A percentile compares a stretch with the other conserved stretches of the same genome.
Conservation (phyloP, 192 early-diverging fungal species). For the Umbelopsis sp. region DNA sequence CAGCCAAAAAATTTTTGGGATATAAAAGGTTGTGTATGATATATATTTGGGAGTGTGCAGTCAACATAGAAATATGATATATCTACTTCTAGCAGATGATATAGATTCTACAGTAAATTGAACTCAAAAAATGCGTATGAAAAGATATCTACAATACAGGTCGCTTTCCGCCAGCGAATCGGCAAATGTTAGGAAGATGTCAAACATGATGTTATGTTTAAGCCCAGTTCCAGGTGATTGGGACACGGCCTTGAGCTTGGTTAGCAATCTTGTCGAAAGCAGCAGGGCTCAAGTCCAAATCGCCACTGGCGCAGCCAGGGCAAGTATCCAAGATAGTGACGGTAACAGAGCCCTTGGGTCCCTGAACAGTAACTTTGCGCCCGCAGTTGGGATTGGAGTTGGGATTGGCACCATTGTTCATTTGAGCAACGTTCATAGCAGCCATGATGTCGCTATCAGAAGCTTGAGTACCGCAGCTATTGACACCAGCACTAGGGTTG, state of each 20-base stretch:
- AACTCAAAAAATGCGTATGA: neutral
- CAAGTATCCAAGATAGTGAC: slow-evolving; percentile 55
- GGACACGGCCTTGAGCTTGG: slow-evolving; percentile 24
- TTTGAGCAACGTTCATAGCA: slow-evolving; percentile 50
- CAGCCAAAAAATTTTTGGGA: too few species aligned
- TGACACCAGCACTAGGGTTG: slow-evolving; percentile 41
- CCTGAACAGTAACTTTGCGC: slow-evolving; percentile 43
- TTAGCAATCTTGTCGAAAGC: slow-evolving; percentile 44
- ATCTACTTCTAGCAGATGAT: too few species aligned
- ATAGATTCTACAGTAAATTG: too few species aligned
- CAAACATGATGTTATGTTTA: neutral
- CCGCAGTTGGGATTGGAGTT: slow-evolving; percentile 44
- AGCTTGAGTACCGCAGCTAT: slow-evolving; percentile 44
- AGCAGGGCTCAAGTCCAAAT: slow-evolving; percentile 45
- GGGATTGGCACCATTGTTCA: slow-evolving; percentile 46
- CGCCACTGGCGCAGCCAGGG: slow-evolving; percentile 37
- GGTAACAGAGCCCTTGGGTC: slow-evolving; percentile 44
- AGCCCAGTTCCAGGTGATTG: slow-evolving; percentile 45
- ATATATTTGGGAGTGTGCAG: too few species aligned
- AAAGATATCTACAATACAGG: neutral
- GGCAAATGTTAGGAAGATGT: neutral
- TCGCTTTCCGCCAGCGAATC: slow-evolving; percentile 12
- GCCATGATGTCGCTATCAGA: slow-evolving; percentile 51
- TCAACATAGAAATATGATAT: too few species aligned
- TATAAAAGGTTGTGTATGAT: too few species aligned